These are phyloP conservation scores for Colletotrichum agaves DNA, from an alignment of 2,329 filamentous ascomycete species.

Conservation along the genomic window DNA sequence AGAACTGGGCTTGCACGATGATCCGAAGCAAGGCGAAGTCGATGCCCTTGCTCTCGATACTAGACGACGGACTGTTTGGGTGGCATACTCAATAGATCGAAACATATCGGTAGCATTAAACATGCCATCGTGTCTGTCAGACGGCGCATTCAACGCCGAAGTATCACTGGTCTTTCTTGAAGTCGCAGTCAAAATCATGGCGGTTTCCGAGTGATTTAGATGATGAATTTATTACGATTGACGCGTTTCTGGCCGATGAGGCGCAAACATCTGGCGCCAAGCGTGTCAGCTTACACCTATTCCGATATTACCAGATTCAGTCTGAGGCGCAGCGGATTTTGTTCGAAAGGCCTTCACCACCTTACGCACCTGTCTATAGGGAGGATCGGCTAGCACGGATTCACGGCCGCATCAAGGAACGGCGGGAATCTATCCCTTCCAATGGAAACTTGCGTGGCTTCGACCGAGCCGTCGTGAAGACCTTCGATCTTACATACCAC, in stretches of 20 bases:
- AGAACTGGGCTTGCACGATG: neutral
- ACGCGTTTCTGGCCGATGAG: neutral
- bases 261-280: neutral
- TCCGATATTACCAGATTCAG: slow-evolving; percentile 1
- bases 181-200: neutral
- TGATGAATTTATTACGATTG: neutral
- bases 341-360: neutral
- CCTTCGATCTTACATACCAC: neutral
- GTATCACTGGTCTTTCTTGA: neutral
- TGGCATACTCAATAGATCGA: neutral
- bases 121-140: neutral
- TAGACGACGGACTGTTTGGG: neutral
- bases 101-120: slow-evolving; percentile 4
- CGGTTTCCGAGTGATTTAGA: neutral
- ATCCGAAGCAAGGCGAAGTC: neutral
- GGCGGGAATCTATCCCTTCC: neutral
- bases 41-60: slow-evolving; percentile 2
- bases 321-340: neutral
- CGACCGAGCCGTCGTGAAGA: neutral
- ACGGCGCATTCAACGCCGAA: neutral
- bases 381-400: neutral
- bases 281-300: neutral
- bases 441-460: neutral
- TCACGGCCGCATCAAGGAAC: neutral
- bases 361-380: neutral